Percentiles rank a stretch among this genome's conserved stretches.
These are phyloP conservation scores for Dactylellina drechsleri DNA, from an alignment of 2,329 filamentous ascomycete genomes.

Conservation along the genomic window DNA sequence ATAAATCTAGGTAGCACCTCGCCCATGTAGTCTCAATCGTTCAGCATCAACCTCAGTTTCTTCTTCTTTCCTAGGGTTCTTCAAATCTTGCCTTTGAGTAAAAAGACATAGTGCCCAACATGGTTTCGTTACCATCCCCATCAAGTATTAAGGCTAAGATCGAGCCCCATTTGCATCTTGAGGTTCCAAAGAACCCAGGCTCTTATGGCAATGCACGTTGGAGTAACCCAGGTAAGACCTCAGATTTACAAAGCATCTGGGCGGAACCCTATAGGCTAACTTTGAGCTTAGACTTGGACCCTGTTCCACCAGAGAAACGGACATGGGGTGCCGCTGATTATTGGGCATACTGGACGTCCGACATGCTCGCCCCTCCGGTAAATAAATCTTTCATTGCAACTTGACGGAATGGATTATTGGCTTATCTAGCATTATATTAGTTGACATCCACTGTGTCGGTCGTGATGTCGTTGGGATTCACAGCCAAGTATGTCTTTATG, in stretches of 20 bases:
- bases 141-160: constrained; percentile 61
- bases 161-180: constrained; percentile 61
- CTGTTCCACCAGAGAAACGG: constrained; percentile 62
- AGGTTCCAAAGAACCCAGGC: constrained; percentile 62
- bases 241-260: constrained; percentile 33
- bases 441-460: constrained; percentile 54
- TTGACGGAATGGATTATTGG: not conserved
- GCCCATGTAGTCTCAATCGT: constrained; percentile 27
- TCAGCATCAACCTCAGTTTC: constrained; percentile 39
- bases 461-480: constrained; percentile 64
- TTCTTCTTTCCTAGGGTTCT: constrained; percentile 17
- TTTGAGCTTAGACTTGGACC: constrained; percentile 59
- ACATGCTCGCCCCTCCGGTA: constrained; percentile 64
- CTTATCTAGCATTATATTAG: not conserved
- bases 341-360: constrained; percentile 66
- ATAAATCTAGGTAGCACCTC: constrained; percentile 54
- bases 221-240: constrained; percentile 64
- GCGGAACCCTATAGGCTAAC: constrained; percentile 54
- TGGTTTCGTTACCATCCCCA: constrained; percentile 56
- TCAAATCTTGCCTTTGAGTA: constrained; percentile 3
- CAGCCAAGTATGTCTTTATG: constrained; percentile 62
- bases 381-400: constrained; percentile 7
- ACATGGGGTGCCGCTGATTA: constrained; percentile 67
- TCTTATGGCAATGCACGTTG: constrained; percentile 63
- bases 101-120: constrained; percentile 28